Conservation (phyloP, 1,284 basidiomycete species). For the Takashimella tepidaria region DNA sequence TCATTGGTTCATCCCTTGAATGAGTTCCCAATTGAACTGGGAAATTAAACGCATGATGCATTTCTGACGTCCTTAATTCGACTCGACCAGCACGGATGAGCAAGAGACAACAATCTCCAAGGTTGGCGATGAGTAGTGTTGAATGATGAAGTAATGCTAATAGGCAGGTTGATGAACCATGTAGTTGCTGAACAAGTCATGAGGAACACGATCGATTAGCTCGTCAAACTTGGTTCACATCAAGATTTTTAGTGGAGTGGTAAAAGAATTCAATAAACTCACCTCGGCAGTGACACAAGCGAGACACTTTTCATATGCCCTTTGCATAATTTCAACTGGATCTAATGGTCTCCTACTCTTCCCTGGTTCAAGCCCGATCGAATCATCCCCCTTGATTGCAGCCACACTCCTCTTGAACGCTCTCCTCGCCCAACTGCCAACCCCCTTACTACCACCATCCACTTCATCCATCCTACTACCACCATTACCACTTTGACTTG, state of each 20-base stretch:
- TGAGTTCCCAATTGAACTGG: constrained; percentile 73
- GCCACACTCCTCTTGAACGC: constrained; percentile 14
- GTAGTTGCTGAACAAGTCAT: constrained; percentile 31
- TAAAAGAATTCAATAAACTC: constrained; percentile 7
- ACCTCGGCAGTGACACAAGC: constrained; percentile 49
- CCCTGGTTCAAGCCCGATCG: constrained; percentile 6
- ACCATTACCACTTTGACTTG: neutral
- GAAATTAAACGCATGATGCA: constrained; percentile 95
- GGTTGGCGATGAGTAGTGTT: constrained; percentile 79
- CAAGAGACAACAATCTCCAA: constrained; percentile 88
- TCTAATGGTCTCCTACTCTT: constrained; percentile 42
- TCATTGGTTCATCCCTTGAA: constrained; percentile 61
- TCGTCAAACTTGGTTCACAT: no score
- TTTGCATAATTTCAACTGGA: constrained; percentile 56
- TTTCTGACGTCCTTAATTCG: constrained; percentile 83
- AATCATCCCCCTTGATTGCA: constrained; percentile 2
- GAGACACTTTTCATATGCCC: constrained; percentile 54
- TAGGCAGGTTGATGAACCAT: constrained; percentile 55
- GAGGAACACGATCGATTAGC: no score
- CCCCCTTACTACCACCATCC: constrained; percentile 9
- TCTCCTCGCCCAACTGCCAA: constrained; percentile 13
- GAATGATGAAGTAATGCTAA: constrained; percentile 60
- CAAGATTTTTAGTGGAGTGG: no score
- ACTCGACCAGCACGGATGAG: constrained; percentile 72
- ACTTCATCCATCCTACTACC: constrained; percentile 2